phyloP scores from a whole-genome alignment of 805 yeast genomes.

The Saccharomycopsis capsularis region DNA sequence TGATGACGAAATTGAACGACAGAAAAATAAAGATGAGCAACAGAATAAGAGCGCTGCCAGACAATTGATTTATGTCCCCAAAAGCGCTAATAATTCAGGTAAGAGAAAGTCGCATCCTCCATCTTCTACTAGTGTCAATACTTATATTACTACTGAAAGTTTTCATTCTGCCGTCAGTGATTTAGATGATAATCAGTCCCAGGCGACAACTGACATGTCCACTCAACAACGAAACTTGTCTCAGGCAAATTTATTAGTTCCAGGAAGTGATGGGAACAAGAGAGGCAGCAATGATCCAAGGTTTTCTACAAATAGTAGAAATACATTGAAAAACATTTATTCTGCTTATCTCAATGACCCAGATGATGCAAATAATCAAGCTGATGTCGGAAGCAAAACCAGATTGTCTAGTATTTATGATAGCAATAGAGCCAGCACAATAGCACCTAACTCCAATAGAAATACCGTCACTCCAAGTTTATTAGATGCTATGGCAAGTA shows the following conservation, averaged over 20 bases:
- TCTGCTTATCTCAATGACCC: constrained; percentile 12
- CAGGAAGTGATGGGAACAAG: background rate
- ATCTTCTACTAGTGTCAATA: constrained; percentile 9
- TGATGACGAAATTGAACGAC: constrained; percentile 18
- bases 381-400: background rate
- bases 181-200: background rate
- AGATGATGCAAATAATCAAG: too few species aligned
- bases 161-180: constrained; percentile 21
- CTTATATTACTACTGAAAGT: constrained; percentile 17
- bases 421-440: constrained; percentile 13
- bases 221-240: background rate
- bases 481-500: constrained; percentile 2
- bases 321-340: constrained; percentile 15
- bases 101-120: constrained; percentile 8
- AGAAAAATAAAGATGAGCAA: constrained; percentile 7
- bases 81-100: background rate
- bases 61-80: too few species aligned
- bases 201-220: background rate
- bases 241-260: background rate
- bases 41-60: background rate
- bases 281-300: constrained; percentile 2
- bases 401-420: constrained; percentile 12
- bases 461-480: constrained; percentile 19
- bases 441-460: constrained; percentile 8
- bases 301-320: constrained; percentile 4